Evolutionary conservation across 352 stramenopile species (phyloP).

Genomic region (Pythium dissimile): DNA sequence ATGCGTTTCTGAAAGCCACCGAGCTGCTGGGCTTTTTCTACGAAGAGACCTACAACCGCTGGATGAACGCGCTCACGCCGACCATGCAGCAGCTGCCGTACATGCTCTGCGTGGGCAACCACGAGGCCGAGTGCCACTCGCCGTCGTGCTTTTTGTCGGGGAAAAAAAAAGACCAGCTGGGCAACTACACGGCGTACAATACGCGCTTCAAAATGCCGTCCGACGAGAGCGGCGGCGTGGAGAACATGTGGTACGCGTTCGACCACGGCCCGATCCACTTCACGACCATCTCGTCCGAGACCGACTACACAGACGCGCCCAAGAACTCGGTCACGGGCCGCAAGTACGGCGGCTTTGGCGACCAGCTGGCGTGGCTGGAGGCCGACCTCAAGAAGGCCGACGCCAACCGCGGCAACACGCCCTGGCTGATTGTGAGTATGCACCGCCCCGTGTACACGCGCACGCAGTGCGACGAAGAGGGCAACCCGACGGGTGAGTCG

Average conservation of each 20-base stretch:
- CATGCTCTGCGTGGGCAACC: slow-evolving; percentile 68
- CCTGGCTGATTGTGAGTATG: slow-evolving; percentile 54
- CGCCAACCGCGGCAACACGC: slow-evolving; percentile 37
- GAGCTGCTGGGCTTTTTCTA: slow-evolving; percentile 36
- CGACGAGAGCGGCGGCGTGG: slow-evolving; percentile 29
- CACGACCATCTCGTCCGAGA: slow-evolving; percentile 68
- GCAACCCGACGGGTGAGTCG: slow-evolving; percentile 15
- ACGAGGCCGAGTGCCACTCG: slow-evolving; percentile 54
- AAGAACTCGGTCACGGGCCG: slow-evolving; percentile 36
- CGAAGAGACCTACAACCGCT: slow-evolving; percentile 55
- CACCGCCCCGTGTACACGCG: slow-evolving; percentile 56
- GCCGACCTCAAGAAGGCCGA: slow-evolving; percentile 41
- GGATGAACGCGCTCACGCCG: slow-evolving; percentile 42
- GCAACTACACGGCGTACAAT: slow-evolving; percentile 64
- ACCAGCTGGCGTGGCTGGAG: slow-evolving; percentile 53
- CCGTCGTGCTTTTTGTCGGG: slow-evolving; percentile 27
- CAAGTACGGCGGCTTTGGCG: slow-evolving; percentile 42
- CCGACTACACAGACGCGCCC: slow-evolving; percentile 32
- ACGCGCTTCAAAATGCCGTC: slow-evolving; percentile 40
- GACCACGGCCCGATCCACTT: slow-evolving; percentile 58
- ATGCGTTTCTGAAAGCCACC: slow-evolving; percentile 18
- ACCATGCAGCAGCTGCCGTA: slow-evolving; percentile 45
- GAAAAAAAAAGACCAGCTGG: slow-evolving; percentile 37
- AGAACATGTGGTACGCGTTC: slow-evolving; percentile 59
- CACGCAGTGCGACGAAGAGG: not conserved